A percentile compares a stretch with the other conserved stretches of the same genome.
These are phyloP conservation scores for Monilinia fructigena DNA, from an alignment of 2,329 filamentous ascomycete species.

Conservation along the genomic window DNA sequence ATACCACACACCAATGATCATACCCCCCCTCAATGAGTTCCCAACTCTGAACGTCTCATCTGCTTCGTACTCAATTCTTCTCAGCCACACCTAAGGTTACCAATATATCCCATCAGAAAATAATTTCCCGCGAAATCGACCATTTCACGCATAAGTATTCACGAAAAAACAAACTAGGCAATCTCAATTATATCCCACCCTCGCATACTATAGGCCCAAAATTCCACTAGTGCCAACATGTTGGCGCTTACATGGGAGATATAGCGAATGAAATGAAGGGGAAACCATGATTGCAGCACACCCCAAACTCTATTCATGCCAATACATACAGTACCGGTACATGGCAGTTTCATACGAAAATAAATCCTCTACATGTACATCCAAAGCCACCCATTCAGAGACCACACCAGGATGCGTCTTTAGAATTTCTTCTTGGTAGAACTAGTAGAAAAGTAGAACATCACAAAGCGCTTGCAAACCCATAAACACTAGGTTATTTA, in stretches of 20 bases:
- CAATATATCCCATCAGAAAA: neutral
- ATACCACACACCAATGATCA: neutral
- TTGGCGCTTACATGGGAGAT: neutral
- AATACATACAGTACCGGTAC: neutral
- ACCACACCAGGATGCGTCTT: neutral
- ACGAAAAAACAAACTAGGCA: neutral
- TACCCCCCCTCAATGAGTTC: neutral
- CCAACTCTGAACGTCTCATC: constrained; percentile 2
- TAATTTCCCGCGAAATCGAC: neutral
- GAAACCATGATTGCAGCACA: neutral
- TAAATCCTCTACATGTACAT: neutral
- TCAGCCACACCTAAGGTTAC: neutral
- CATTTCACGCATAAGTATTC: neutral
- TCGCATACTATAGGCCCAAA: neutral
- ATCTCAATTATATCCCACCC: neutral
- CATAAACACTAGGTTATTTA: too few species aligned
- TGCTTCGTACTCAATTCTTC: neutral
- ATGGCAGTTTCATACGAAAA: neutral
- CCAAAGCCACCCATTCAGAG: constrained; percentile 3
- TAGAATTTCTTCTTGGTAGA: neutral
- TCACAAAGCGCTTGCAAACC: neutral
- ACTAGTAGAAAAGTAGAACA: neutral
- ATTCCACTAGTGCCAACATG: neutral
- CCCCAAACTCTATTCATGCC: constrained; percentile 2
- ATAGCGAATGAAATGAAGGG: constrained; percentile 7